These are phyloP conservation scores for Candida multigemmis DNA, from an alignment of 805 yeast species.

Conservation along the genomic window DNA sequence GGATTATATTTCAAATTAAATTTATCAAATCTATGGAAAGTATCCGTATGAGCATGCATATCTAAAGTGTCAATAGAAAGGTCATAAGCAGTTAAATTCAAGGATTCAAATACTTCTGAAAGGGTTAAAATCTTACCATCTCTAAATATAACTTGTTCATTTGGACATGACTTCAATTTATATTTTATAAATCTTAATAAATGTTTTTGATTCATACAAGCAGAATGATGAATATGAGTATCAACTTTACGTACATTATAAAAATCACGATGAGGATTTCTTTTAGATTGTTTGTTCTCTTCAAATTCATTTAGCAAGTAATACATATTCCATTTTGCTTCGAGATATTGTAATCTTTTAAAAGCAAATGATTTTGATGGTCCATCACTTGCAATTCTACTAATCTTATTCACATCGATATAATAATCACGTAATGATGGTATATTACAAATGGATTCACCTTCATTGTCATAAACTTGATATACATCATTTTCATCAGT, in stretches of 20 bases:
- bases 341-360: constrained; percentile 84
- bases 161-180: constrained; percentile 77
- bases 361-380: constrained; percentile 96
- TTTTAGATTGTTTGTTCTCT: constrained; percentile 83
- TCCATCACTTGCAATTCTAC: constrained; percentile 80
- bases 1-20: constrained; percentile 97
- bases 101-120: constrained; percentile 83
- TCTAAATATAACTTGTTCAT: constrained; percentile 87
- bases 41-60: constrained; percentile 98
- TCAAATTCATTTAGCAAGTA: constrained; percentile 83
- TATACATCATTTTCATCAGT: constrained; percentile 61
- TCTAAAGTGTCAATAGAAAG: constrained; percentile 93
- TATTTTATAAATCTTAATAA: constrained; percentile 88
- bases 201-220: constrained; percentile 99
- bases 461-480: constrained; percentile 40
- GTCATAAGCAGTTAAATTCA: constrained; percentile 89
- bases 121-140: constrained; percentile 85
- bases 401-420: constrained; percentile 67
- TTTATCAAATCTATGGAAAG: constrained; percentile 96
- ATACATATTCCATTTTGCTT: constrained; percentile 95
- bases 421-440: constrained; percentile 87
- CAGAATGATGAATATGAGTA: constrained; percentile 98
- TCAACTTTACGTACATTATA: constrained; percentile 95
- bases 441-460: constrained; percentile 37
- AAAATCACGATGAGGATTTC: constrained; percentile 94